A percentile compares a stretch with the other conserved stretches of the same genome.
These are phyloP conservation scores for Epichloe brachyelytri DNA, from an alignment of 2,329 filamentous ascomycete species.

Conservation along the genomic window DNA sequence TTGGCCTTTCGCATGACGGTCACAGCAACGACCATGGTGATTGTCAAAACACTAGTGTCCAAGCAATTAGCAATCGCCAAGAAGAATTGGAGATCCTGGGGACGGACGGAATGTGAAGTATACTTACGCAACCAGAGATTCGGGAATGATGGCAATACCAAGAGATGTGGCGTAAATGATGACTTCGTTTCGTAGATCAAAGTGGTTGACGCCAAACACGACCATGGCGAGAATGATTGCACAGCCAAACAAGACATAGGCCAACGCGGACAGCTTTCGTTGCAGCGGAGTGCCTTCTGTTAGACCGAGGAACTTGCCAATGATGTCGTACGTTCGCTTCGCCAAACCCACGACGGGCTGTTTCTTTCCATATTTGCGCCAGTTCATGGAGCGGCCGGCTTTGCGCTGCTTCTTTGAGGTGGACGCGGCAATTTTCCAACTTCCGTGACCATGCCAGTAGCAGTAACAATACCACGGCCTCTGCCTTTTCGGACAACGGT, in stretches of 20 bases:
- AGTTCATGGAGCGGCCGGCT: conserved; percentile 40
- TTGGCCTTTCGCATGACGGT: conserved; percentile 52
- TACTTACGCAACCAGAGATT: conserved; percentile 48
- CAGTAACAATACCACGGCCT: conserved; percentile 58
- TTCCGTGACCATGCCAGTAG: conserved; percentile 60
- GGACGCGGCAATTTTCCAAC: conserved; percentile 54
- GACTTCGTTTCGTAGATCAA: conserved; percentile 36
- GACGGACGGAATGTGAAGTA: conserved; percentile 3
- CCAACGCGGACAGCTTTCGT: conserved; percentile 64
- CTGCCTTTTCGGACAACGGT: conserved; percentile 62
- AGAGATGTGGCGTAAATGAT: conserved; percentile 46
- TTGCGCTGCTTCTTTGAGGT: conserved; percentile 40
- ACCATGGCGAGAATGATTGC: conserved; percentile 46
- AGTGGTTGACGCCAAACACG: conserved; percentile 45
- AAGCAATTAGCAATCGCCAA: background rate
- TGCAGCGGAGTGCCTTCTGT: conserved; percentile 65
- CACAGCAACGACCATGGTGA: conserved; percentile 55
- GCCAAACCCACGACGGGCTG: conserved; percentile 33
- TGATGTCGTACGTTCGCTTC: conserved; percentile 33
- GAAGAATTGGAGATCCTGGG: conserved; percentile 5
- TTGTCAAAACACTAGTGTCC: conserved; percentile 45
- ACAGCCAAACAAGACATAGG: conserved; percentile 62
- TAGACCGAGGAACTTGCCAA: conserved; percentile 47
- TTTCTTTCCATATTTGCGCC: conserved; percentile 38
- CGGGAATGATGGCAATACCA: conserved; percentile 49